Evolutionary conservation across 148 eudicot genomes (phyloP).

Genomic region (Nyssa sinensis): DNA sequence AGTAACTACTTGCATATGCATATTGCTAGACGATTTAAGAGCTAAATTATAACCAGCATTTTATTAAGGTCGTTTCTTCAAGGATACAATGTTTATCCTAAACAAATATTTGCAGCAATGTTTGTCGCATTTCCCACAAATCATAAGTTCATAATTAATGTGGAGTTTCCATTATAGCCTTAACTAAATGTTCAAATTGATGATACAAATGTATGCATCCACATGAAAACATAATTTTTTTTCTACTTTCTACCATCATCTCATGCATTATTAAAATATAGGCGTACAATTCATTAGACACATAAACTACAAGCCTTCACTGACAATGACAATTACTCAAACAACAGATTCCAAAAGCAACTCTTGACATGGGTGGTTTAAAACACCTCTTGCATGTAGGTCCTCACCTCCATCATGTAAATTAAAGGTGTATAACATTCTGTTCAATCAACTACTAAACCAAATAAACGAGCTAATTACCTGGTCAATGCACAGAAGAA

Average conservation of each 20-base stretch:
- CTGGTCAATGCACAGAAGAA: slow-evolving; percentile 55
- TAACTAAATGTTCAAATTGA: background rate
- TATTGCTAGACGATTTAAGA: background rate
- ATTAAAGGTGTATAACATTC: background rate
- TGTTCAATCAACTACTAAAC: background rate
- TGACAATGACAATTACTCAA: background rate
- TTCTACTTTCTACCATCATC: background rate
- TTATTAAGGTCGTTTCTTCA: background rate
- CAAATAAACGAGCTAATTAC: slow-evolving; percentile 26
- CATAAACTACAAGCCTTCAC: background rate
- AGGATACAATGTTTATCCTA: background rate
- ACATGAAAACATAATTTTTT: too few species aligned
- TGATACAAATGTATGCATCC: background rate
- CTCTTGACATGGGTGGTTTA: background rate
- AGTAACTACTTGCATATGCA: too few species aligned
- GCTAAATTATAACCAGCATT: background rate
- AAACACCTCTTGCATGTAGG: background rate
- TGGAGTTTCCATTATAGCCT: too few species aligned
- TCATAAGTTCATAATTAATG: too few species aligned
- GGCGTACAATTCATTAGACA: background rate
- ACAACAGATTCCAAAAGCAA: background rate
- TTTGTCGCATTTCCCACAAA: background rate
- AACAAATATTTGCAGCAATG: background rate
- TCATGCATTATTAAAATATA: background rate
- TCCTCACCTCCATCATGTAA: background rate